Conservation (phyloP, 495 filamentous ascomycete species). For the Aspergillus cristatus region DNA sequence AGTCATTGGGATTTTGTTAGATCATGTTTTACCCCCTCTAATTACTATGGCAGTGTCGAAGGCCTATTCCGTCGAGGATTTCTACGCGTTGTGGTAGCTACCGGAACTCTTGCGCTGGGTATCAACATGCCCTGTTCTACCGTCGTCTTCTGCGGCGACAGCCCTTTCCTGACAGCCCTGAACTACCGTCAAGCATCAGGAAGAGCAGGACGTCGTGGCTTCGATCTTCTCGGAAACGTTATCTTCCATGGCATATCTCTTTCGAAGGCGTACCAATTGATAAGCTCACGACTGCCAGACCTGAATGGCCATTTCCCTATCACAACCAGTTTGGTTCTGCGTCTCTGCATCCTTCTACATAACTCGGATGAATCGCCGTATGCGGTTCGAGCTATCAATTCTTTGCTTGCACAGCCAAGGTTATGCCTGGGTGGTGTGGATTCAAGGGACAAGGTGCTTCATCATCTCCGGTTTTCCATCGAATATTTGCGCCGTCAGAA, state of each 20-base stretch:
- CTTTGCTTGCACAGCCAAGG: conserved; percentile 57
- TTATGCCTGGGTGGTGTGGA: conserved; percentile 57
- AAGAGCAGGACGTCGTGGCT: conserved; percentile 69
- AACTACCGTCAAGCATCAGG: conserved; percentile 70
- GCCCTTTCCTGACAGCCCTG: conserved; percentile 59
- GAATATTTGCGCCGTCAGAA: conserved; percentile 64
- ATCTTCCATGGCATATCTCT: conserved; percentile 56
- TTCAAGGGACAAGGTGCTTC: conserved; percentile 55
- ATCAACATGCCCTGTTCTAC: conserved; percentile 86
- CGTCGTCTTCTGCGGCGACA: conserved; percentile 67
- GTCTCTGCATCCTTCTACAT: conserved; percentile 56
- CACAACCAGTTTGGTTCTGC: conserved; percentile 61
- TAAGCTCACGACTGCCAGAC: conserved; percentile 62
- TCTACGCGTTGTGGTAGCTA: conserved; percentile 64
- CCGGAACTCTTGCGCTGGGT: conserved; percentile 65
- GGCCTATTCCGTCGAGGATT: conserved; percentile 61
- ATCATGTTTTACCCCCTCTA: neutral
- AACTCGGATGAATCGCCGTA: conserved; percentile 52
- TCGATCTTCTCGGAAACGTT: conserved; percentile 72
- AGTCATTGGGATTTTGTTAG: conserved; percentile 9
- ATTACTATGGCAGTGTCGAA: conserved; percentile 41
- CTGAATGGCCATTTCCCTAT: conserved; percentile 72
- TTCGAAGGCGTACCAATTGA: conserved; percentile 49
- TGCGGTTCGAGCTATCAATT: conserved; percentile 52
- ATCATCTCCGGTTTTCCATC: conserved; percentile 71